Evolutionary conservation across 768 basidiomycete genomes (phyloP), one percentile per base, ranked within the genome.

Genomic region (Hortiboletus flavorubellus): DNA sequence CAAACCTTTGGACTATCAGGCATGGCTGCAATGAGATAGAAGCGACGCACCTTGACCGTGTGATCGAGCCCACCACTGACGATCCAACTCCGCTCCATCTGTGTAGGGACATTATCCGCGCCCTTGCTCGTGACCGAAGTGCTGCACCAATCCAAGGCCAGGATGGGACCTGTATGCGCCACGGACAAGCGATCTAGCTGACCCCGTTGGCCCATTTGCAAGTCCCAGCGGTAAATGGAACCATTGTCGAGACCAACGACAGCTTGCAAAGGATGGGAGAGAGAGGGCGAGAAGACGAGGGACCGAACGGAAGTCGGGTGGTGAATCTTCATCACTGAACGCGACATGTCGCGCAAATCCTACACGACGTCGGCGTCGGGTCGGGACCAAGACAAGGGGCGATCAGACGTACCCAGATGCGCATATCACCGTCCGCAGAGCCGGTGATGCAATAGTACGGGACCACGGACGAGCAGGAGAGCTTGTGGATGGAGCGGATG

Each of bases 21-120:
- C 21, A 57, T 14, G 46, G 45, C 12, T 26, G 3, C 15, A 7
- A 6, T 3, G n/a, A 14, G 37, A 51, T 18, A 23, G 50, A 51
- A 43, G 15, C 9, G 35, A 61, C 68, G 35, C 44, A 84, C 89
- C 75, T 92, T 91, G 47, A 92, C 89, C 30, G 79, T 84, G 35
- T 84, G 82, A 70, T 93, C 91, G 31, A 93, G 72, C 0, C 90
- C 87, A 12, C 85, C 89, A 50, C 87, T 91, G 6, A 83, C 85
- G 21, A 93, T 77, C 89, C 90, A 93, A 2, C 89, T 88, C 7
- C 70, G 67, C 9, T 66, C 64, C n/a, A 51, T 46, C 45, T 44
- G 67, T 21, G 53, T 33, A 12, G 61, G 7, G n/a, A 34, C 5
- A 21, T 35, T 58, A 9, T 70, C 69, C 4, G 47, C 37, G 9